phyloP scores from a whole-genome alignment of 179 eudicot species.

The Camellia oleifera region DNA sequence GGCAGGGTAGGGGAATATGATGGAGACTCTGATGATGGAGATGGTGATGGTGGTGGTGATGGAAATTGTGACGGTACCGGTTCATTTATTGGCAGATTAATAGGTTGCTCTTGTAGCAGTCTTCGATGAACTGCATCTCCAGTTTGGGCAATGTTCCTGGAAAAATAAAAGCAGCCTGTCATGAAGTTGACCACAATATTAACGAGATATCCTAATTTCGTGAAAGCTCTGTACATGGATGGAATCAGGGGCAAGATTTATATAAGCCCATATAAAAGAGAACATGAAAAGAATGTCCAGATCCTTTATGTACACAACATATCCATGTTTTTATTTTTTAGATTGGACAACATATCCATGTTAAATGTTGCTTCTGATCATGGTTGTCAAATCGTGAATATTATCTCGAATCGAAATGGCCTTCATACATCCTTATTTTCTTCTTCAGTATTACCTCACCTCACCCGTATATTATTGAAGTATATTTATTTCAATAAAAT shows the following conservation, averaged over 20 bases:
- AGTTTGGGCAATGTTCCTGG: slow-evolving; percentile 21
- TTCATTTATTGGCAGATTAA: neutral
- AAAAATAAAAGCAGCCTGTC: slow-evolving; percentile 15
- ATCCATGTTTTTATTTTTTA: neutral
- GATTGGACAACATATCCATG: neutral
- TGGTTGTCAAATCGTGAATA: no score
- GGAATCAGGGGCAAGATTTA: neutral
- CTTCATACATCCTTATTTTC: no score
- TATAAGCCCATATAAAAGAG: slow-evolving; percentile 6
- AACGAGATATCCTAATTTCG: neutral
- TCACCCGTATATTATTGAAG: no score
- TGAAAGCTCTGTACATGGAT: no score
- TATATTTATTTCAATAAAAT: no score
- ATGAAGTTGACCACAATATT: neutral
- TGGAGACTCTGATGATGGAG: neutral
- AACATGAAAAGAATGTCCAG: neutral
- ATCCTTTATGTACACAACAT: neutral
- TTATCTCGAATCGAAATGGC: no score
- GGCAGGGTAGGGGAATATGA: slow-evolving; percentile 18
- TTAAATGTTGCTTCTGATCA: neutral
- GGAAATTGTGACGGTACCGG: neutral
- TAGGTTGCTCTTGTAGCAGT: slow-evolving; percentile 2
- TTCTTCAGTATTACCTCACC: no score
- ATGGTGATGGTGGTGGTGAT: neutral
- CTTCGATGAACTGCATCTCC: slow-evolving; percentile 22